Conservation (phyloP, 2,329 filamentous ascomycete species). For the Parastagonospora avenae region DNA sequence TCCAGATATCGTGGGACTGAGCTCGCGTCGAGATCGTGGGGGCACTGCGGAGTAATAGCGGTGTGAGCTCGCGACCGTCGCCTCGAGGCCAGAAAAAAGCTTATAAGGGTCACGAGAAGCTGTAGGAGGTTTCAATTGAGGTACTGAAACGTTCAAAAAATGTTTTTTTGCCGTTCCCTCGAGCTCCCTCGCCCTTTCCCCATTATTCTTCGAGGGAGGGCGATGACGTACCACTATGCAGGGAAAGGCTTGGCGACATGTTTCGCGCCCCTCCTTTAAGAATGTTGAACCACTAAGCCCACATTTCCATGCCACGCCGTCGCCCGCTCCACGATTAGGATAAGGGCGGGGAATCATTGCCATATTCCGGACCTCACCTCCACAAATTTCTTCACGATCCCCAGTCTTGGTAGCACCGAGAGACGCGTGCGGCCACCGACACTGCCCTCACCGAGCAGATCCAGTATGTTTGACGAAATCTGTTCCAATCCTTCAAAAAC, state of each 20-base stretch:
- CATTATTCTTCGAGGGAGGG: slow-evolving; percentile 21
- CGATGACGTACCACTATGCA: slow-evolving; percentile 34
- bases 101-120: neutral
- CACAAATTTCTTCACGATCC: too few species aligned
- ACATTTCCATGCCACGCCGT: slow-evolving; percentile 29
- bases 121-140: neutral
- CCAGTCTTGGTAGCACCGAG: too few species aligned
- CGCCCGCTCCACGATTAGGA: too few species aligned
- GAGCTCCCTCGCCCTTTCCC: slow-evolving; percentile 21
- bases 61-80: slow-evolving; percentile 13
- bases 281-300: slow-evolving; percentile 6
- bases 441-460: too few species aligned
- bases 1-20: slow-evolving; percentile 17
- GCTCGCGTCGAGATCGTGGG: neutral
- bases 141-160: neutral
- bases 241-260: slow-evolving; percentile 26
- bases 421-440: too few species aligned
- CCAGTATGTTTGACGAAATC: too few species aligned
- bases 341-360: too few species aligned
- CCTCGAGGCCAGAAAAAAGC: slow-evolving; percentile 4
- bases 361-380: too few species aligned
- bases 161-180: slow-evolving; percentile 11
- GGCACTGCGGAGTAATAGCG: slow-evolving; percentile 1
- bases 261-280: too few species aligned
- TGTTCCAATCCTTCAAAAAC: too few species aligned